Percentiles rank a stretch among this genome's conserved stretches.
These are phyloP conservation scores for Diaporthe aspalathi DNA, from an alignment of 2,329 filamentous ascomycete genomes.

Conservation along the genomic window DNA sequence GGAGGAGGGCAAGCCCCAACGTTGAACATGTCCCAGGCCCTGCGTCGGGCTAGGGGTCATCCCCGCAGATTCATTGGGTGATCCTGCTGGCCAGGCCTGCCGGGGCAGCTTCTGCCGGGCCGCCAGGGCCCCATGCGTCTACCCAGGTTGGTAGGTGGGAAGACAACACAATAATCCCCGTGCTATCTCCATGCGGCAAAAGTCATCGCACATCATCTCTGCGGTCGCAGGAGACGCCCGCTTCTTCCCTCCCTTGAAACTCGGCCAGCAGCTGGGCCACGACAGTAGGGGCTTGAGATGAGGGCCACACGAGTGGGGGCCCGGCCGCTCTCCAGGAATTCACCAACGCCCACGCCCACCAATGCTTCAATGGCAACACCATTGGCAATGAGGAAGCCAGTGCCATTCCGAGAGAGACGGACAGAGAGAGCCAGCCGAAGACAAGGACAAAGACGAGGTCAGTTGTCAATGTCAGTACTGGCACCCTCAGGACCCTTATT, in stretches of 20 bases:
- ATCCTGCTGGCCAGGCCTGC: slow-evolving; percentile 21
- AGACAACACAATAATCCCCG: background rate
- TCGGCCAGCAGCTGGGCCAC: background rate
- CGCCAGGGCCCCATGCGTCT: slow-evolving; percentile 4
- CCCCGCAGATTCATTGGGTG: slow-evolving; percentile 16
- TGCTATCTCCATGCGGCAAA: slow-evolving; percentile 1
- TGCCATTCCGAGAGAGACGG: background rate
- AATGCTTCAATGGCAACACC: background rate
- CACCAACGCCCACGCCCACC: background rate
- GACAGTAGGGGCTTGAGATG: background rate
- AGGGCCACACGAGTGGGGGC: background rate
- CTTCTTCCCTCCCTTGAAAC: slow-evolving; percentile 7
- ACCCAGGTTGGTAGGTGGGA: background rate
- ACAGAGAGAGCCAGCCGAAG: background rate
- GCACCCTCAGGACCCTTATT: background rate
- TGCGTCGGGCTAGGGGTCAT: slow-evolving; percentile 15
- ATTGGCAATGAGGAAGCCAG: background rate
- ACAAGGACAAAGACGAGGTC: background rate
- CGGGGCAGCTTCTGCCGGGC: slow-evolving; percentile 28
- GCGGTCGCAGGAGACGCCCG: background rate
- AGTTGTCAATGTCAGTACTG: background rate
- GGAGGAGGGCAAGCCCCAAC: too few species aligned
- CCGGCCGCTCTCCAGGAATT: background rate
- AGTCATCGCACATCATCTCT: background rate
- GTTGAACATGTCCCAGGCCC: slow-evolving; percentile 7